Percentiles rank a stretch among this genome's conserved stretches.
Evolutionary conservation across 2,329 filamentous ascomycete genomes (phyloP).

Genomic region (Dothideomycetes sp.): DNA sequence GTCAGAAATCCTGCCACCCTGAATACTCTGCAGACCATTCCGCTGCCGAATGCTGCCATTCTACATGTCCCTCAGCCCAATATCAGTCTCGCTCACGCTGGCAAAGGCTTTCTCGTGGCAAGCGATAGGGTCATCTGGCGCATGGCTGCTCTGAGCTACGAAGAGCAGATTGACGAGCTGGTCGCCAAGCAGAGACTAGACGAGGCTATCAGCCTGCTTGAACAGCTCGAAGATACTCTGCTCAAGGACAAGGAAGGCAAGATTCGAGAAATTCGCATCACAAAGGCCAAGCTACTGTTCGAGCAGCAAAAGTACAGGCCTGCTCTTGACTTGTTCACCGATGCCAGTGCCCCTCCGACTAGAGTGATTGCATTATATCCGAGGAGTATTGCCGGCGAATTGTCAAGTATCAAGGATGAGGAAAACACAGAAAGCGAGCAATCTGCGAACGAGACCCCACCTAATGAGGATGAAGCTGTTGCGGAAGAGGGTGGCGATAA

Average conservation of each 20-base stretch:
- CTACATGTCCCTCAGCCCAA: conserved; percentile 89
- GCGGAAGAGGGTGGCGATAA: conserved; percentile 5
- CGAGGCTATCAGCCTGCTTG: conserved; percentile 80
- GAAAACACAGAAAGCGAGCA: conserved; percentile 27
- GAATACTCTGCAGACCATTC: conserved; percentile 76
- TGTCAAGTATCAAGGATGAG: conserved; percentile 52
- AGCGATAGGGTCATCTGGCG: conserved; percentile 91
- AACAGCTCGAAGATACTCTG: conserved; percentile 85
- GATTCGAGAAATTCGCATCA: conserved; percentile 76
- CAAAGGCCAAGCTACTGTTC: conserved; percentile 81
- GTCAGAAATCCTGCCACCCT: conserved; percentile 87
- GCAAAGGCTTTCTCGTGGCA: conserved; percentile 87
- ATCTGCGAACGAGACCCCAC: conserved; percentile 31
- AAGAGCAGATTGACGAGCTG: conserved; percentile 75
- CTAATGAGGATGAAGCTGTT: conserved; percentile 18
- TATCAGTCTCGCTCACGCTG: conserved; percentile 86
- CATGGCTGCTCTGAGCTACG: conserved; percentile 88
- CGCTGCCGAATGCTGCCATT: conserved; percentile 68
- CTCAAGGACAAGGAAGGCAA: conserved; percentile 71
- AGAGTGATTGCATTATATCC: conserved; percentile 80
- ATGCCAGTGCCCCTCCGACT: conserved; percentile 81
- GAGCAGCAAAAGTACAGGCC: conserved; percentile 71
- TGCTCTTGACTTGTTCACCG: conserved; percentile 81
- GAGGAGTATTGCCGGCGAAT: conserved; percentile 66
- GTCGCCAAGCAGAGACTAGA: conserved; percentile 66